phyloP scores from a whole-genome alignment of 2,329 filamentous ascomycete species.

The Xylariaceae sp. region DNA sequence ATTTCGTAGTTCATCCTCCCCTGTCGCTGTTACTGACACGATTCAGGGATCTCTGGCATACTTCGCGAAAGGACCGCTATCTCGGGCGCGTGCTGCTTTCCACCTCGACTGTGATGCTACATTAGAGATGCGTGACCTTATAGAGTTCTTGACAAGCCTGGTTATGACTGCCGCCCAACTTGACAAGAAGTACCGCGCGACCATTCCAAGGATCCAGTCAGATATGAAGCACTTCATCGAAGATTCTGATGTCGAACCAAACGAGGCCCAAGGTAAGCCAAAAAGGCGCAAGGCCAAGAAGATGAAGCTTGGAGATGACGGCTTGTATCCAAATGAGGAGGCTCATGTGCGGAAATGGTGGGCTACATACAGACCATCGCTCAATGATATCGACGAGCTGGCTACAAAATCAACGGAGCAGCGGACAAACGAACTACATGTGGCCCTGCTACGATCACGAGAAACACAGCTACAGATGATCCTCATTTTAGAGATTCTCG shows the following conservation, averaged over 20 bases:
- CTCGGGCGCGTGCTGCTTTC: slow-evolving; percentile 66
- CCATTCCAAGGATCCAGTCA: slow-evolving; percentile 56
- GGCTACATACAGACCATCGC: slow-evolving; percentile 50
- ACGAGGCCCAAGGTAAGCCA: slow-evolving; percentile 33
- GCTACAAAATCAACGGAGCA: slow-evolving; percentile 35
- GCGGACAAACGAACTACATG: slow-evolving; percentile 54
- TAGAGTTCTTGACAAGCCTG: slow-evolving; percentile 63
- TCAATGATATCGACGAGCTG: slow-evolving; percentile 41
- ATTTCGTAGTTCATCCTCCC: slow-evolving; percentile 25
- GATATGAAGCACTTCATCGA: slow-evolving; percentile 53
- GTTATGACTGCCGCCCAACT: slow-evolving; percentile 62
- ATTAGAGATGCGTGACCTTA: slow-evolving; percentile 57
- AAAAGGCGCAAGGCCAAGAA: slow-evolving; percentile 56
- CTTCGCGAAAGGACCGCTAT: slow-evolving; percentile 76
- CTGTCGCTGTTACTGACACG: slow-evolving; percentile 34
- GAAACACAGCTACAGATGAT: slow-evolving; percentile 81
- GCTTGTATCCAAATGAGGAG: slow-evolving; percentile 63
- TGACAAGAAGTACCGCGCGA: slow-evolving; percentile 76
- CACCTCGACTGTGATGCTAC: slow-evolving; percentile 56
- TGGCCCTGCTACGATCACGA: slow-evolving; percentile 63
- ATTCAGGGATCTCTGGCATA: slow-evolving; percentile 70
- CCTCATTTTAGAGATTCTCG: slow-evolving; percentile 69
- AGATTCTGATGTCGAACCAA: slow-evolving; percentile 51
- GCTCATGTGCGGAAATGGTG: slow-evolving; percentile 66
- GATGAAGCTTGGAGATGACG: slow-evolving; percentile 61